Base-by-base conservation (phyloP, 1,139 yeast species). In the Hyphopichia buzzinii region DNA sequence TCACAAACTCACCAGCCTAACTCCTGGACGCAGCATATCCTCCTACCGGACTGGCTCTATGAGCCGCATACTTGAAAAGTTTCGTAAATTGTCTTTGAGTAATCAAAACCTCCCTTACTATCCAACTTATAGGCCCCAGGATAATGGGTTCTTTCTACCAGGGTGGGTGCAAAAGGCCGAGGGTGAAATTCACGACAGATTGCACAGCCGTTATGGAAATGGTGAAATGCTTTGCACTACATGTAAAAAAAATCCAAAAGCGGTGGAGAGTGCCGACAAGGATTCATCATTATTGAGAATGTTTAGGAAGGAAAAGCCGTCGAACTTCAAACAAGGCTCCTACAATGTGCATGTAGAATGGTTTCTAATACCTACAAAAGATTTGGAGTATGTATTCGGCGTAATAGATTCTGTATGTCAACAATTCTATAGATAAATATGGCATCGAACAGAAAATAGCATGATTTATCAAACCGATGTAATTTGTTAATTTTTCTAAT, bases 331-430 rank as follows among this genome's bases (percentile, higher is more conserved):
- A 16, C 37, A 43, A 11, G 36, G 36, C 8, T 22, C 31, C 10
- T 62, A 55, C 44, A 67, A 59, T 30, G 56, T 74, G 6, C 85
- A 79, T 48, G 62, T 64, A 10, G 85, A 79, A 45, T 79, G 84
- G 84, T 79, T 79, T 44, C 51, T 76, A 21, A 55, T 79, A 0
- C 81, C 81, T 0, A 67, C 77, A 41, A 50, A 43, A 15, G 69
- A 69, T 7, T 35, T 79, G 7, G 35, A 38, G 1, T 37, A 37
- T 7, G 67, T 79, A 0, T 76, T 73, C 51, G 36, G 45, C 11
- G 38, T 67, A 0, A 74, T 79, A 11, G 73, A 74, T 42, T 26
- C 42, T 4, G 48, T 47, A 11, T 62, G 69, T 38, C 19, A 29
- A 12, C 34, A 31, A 13, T 26, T n/a, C 22, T 15, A 31, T 19